A percentile compares a stretch with the other conserved stretches of the same genome.
Evolutionary conservation across 192 early-diverging fungal genomes (phyloP).

Genomic region (Coemansia erecta): DNA sequence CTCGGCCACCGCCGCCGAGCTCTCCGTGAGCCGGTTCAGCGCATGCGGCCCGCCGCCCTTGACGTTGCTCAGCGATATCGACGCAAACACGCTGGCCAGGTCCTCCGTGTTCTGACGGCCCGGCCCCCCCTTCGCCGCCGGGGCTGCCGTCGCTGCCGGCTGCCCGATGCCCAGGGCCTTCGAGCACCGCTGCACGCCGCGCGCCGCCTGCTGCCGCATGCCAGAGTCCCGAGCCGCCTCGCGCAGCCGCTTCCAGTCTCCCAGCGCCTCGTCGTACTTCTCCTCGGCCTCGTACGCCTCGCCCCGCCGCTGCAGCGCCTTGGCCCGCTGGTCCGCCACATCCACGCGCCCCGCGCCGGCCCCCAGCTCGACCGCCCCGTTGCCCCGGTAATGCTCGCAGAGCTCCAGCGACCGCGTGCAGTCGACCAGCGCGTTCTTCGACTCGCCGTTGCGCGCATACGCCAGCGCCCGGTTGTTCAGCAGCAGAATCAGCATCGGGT

Average conservation of each 20-base stretch:
- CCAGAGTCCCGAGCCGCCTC: constrained; percentile 25
- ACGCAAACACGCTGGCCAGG: constrained; percentile 44
- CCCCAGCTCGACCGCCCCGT: constrained; percentile 25
- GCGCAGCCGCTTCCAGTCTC: constrained; percentile 56
- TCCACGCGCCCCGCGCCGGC: constrained; percentile 22
- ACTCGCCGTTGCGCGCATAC: constrained; percentile 79
- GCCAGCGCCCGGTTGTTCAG: constrained; percentile 86
- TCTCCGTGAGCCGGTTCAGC: constrained; percentile 27
- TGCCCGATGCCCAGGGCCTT: constrained; percentile 50
- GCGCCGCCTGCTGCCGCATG: constrained; percentile 38
- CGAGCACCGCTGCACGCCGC: constrained; percentile 59
- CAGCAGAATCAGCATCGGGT: constrained; percentile 63
- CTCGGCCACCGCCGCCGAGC: constrained; percentile 60
- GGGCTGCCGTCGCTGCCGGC: constrained; percentile 7
- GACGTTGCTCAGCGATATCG: constrained; percentile 33
- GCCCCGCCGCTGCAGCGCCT: constrained; percentile 74
- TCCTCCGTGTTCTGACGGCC: constrained; percentile 18
- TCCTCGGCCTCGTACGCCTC: constrained; percentile 80
- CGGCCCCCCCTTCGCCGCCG: not conserved
- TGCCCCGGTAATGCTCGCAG: constrained; percentile 26
- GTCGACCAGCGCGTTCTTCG: constrained; percentile 67
- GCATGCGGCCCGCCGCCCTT: constrained; percentile 23
- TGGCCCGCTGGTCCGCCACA: constrained; percentile 62
- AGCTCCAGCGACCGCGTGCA: constrained; percentile 57
- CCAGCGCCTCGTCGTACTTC: constrained; percentile 70